A percentile compares a stretch with the other conserved stretches of the same genome.
phyloP scores from a whole-genome alignment of 371 early-diverging fungal genomes.

The Mortierella sp. region DNA sequence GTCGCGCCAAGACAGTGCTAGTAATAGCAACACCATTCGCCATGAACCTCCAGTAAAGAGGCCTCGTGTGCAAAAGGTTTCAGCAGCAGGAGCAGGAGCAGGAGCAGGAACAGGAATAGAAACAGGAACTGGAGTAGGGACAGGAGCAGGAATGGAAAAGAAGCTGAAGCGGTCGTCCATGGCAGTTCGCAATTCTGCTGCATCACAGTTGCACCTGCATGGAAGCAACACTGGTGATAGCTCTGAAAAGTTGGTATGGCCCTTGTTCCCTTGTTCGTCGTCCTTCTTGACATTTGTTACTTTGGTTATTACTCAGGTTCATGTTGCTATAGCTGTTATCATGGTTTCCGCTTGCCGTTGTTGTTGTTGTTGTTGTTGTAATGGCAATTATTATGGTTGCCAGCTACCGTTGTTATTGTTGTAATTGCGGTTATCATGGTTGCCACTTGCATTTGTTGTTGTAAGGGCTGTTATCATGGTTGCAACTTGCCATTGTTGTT shows the following conservation, averaged over 20 bases:
- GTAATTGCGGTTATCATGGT: too few relatives aligned
- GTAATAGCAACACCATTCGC: background rate
- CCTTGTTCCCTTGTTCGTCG: background rate
- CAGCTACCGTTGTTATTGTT: background rate
- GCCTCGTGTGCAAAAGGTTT: slow-evolving; percentile 12
- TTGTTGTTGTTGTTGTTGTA: background rate
- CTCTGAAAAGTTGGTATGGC: background rate
- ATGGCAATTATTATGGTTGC: too few relatives aligned
- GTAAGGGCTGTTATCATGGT: too few relatives aligned
- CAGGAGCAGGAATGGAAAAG: slow-evolving; percentile 14
- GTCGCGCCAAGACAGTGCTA: background rate
- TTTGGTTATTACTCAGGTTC: background rate
- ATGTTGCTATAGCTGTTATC: background rate
- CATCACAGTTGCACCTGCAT: slow-evolving; percentile 8
- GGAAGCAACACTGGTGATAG: background rate
- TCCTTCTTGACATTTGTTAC: background rate
- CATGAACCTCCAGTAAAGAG: background rate
- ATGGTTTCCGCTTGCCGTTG: too few relatives aligned
- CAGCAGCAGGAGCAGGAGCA: too few relatives aligned
- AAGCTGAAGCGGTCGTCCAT: slow-evolving; percentile 52
- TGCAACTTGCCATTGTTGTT: background rate
- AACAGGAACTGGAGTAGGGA: background rate
- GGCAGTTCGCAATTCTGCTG: slow-evolving; percentile 26
- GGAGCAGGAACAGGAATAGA: too few relatives aligned
- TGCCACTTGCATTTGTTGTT: too few relatives aligned